These are phyloP conservation scores for Amanita phalloides DNA, from an alignment of 768 basidiomycete genomes.

Conservation along the genomic window DNA sequence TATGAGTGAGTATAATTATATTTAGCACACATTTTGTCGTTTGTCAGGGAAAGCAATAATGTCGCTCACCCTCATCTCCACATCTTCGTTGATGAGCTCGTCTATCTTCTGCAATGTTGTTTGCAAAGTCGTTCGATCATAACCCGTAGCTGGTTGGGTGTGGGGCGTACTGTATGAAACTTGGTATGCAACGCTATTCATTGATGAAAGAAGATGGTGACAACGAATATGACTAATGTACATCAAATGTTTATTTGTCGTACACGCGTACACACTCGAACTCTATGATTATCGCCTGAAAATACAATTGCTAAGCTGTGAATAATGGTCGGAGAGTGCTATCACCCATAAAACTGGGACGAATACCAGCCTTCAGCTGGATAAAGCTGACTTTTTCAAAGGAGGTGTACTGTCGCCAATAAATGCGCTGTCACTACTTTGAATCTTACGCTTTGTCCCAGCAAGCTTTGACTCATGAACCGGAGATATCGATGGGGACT, in stretches of 20 bases:
- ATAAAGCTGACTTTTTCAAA: constrained; percentile 54
- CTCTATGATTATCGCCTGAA: constrained; percentile 6
- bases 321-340: background rate
- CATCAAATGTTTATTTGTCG: background rate
- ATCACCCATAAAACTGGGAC: background rate
- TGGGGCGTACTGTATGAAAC: background rate
- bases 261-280: background rate
- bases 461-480: constrained; percentile 41
- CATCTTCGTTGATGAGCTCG: constrained; percentile 50
- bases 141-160: background rate
- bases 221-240: background rate
- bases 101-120: constrained; percentile 40
- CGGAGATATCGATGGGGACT: constrained; percentile 34
- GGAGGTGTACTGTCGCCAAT: constrained; percentile 46
- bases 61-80: constrained; percentile 56
- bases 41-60: constrained; percentile 1
- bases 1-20: background rate
- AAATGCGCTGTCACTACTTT: constrained; percentile 31
- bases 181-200: background rate
- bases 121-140: background rate
- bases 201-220: background rate
- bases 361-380: constrained; percentile 12
- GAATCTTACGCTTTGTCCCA: constrained; percentile 73
- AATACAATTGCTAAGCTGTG: constrained; percentile 17
- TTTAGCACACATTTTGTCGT: background rate